A percentile compares a stretch with the other conserved stretches of the same genome.
These are phyloP conservation scores for Russula virescens DNA, from an alignment of 768 basidiomycete species.

Conservation along the genomic window DNA sequence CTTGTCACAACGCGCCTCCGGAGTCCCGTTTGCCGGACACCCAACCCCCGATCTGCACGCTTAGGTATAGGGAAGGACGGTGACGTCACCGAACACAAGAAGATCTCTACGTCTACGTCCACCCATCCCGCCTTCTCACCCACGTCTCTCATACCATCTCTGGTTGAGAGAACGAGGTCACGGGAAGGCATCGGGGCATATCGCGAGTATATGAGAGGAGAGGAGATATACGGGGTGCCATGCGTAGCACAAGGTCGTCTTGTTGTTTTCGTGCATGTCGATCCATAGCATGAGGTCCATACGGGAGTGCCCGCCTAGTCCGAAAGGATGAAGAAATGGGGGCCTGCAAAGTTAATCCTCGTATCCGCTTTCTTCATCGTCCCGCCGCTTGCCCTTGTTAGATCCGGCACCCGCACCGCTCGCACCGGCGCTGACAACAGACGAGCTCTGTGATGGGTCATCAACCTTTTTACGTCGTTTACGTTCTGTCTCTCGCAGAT, in stretches of 20 bases:
- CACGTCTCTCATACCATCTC: background rate
- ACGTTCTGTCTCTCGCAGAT: slow-evolving; percentile 53
- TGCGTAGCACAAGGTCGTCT: background rate
- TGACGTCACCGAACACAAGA: background rate
- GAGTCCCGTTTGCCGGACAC: background rate
- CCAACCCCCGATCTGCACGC: too few relatives aligned
- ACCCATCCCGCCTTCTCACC: too few relatives aligned
- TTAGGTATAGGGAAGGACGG: background rate
- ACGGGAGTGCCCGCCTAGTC: background rate
- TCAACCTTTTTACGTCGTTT: slow-evolving; percentile 42
- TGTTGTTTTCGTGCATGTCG: background rate
- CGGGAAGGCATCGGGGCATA: background rate
- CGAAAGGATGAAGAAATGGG: background rate
- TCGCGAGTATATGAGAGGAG: background rate
- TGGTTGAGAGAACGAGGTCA: background rate
- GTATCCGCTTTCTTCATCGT: slow-evolving; percentile 7
- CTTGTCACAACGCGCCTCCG: background rate
- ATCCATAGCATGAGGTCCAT: background rate
- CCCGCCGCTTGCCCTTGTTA: slow-evolving; percentile 9
- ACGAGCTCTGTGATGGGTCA: slow-evolving; percentile 18
- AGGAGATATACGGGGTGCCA: background rate
- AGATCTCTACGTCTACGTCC: too few relatives aligned
- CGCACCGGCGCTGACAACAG: background rate
- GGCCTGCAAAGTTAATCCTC: slow-evolving; percentile 5
- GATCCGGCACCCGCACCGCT: background rate